Conservation (phyloP, 306 rosid genomes). For the Acacia confusa region DNA sequence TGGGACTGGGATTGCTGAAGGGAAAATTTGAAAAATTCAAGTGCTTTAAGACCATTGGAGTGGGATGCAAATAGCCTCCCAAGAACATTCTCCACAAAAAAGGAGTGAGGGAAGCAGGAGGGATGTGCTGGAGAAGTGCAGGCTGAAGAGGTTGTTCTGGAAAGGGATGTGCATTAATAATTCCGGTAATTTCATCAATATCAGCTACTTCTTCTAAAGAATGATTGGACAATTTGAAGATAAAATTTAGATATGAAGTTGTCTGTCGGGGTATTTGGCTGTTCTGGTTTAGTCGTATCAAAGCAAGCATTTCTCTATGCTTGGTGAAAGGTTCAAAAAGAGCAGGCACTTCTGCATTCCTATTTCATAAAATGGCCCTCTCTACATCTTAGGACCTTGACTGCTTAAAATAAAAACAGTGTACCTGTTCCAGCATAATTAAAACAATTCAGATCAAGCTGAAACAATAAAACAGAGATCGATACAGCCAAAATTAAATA, state of each 20-base stretch:
- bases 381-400: neutral
- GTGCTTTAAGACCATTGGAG: slow-evolving; percentile 82
- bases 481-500: neutral
- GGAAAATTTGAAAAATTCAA: slow-evolving; percentile 69
- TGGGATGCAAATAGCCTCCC: slow-evolving; percentile 78
- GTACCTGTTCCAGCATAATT: neutral
- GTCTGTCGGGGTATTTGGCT: slow-evolving; percentile 28
- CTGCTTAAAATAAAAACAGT: neutral
- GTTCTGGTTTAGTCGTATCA: slow-evolving; percentile 26
- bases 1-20: slow-evolving; percentile 42
- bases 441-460: neutral
- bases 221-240: slow-evolving; percentile 29
- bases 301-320: slow-evolving; percentile 36
- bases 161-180: slow-evolving; percentile 78
- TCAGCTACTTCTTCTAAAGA: slow-evolving; percentile 24
- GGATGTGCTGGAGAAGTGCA: slow-evolving; percentile 50
- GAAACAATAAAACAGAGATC: neutral
- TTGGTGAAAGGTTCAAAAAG: neutral
- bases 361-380: neutral
- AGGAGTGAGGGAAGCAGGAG: slow-evolving; percentile 48
- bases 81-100: slow-evolving; percentile 54
- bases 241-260: slow-evolving; percentile 14
- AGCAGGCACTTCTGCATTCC: neutral
- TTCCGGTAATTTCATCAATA: slow-evolving; percentile 51
- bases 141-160: slow-evolving; percentile 74